A percentile compares a stretch with the other conserved stretches of the same genome.
Conservation (phyloP, 2,329 filamentous ascomycete genomes). For the Fusarium devonianum region DNA sequence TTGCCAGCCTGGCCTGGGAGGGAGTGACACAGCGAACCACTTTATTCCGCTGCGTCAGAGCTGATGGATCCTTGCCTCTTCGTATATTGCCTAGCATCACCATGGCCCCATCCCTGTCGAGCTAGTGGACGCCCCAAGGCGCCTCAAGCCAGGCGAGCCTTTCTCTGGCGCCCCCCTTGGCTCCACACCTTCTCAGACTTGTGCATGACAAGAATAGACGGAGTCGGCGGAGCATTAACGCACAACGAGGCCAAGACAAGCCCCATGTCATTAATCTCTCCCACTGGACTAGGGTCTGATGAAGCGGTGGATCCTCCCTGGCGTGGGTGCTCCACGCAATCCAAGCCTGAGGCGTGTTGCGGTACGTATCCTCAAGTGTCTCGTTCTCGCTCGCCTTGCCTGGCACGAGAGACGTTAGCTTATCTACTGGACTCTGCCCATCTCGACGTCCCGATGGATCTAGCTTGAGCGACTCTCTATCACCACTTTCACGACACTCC, state of each 20-base stretch:
- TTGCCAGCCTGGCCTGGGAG: constrained; percentile 25
- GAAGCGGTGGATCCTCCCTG: constrained; percentile 41
- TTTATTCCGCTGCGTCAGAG: constrained; percentile 59
- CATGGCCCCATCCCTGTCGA: constrained; percentile 46
- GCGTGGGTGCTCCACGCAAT: constrained; percentile 51
- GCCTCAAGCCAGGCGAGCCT: constrained; percentile 45
- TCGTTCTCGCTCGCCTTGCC: constrained; percentile 39
- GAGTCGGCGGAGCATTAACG: constrained; percentile 54
- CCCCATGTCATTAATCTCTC: constrained; percentile 48
- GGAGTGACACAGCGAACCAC: constrained; percentile 47
- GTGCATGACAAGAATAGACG: constrained; percentile 59
- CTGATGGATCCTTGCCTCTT: constrained; percentile 52
- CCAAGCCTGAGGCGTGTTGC: constrained; percentile 42
- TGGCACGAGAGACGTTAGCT: constrained; percentile 16
- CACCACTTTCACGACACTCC: constrained; percentile 49
- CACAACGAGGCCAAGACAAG: constrained; percentile 45
- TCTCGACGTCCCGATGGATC: constrained; percentile 30
- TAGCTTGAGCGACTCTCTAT: constrained; percentile 39
- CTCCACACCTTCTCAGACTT: constrained; percentile 30
- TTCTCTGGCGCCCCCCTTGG: constrained; percentile 33
- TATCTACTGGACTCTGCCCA: constrained; percentile 38
- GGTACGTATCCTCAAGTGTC: constrained; percentile 37
- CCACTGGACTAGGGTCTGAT: constrained; percentile 44
- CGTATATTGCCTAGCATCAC: constrained; percentile 60
- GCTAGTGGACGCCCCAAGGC: constrained; percentile 40